Conservation (phyloP, 1,139 yeast genomes). For the Nakaseomyces sp. region DNA sequence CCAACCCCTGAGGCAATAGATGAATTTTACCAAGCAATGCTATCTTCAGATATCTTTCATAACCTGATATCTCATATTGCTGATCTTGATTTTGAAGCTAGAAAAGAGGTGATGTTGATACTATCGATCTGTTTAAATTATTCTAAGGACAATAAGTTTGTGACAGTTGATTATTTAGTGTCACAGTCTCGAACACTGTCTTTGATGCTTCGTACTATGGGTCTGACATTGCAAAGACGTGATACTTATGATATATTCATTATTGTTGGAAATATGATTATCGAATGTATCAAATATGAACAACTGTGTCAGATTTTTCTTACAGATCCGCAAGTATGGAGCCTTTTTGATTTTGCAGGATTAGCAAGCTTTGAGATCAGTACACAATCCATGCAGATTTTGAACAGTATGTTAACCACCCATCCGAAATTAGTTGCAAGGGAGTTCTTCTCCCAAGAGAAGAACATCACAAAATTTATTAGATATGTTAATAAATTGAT, state of each 20-base stretch:
- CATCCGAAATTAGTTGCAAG: slow-evolving; percentile 58
- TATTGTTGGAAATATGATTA: slow-evolving; percentile 65
- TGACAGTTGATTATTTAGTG: slow-evolving; percentile 78
- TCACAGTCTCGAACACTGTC: slow-evolving; percentile 58
- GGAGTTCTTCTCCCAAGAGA: slow-evolving; percentile 49
- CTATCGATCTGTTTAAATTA: slow-evolving; percentile 74
- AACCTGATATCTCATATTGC: slow-evolving; percentile 49
- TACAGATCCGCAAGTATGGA: slow-evolving; percentile 61
- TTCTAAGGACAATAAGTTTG: slow-evolving; percentile 65
- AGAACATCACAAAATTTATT: slow-evolving; percentile 49
- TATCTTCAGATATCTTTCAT: slow-evolving; percentile 57
- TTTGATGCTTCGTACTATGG: slow-evolving; percentile 60
- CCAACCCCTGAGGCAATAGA: slow-evolving; percentile 75
- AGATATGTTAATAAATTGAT: slow-evolving; percentile 57
- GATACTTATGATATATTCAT: slow-evolving; percentile 51
- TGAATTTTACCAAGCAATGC: slow-evolving; percentile 34
- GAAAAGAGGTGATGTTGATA: slow-evolving; percentile 70
- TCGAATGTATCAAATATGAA: slow-evolving; percentile 83
- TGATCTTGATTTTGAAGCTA: slow-evolving; percentile 74
- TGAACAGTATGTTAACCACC: slow-evolving; percentile 57
- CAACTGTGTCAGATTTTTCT: slow-evolving; percentile 53
- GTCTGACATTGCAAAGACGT: slow-evolving; percentile 35
- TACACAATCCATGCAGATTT: slow-evolving; percentile 77
- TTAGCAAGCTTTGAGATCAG: slow-evolving; percentile 78
- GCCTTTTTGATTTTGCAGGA: slow-evolving; percentile 69